A percentile compares a stretch with the other conserved stretches of the same genome.
Conservation (phyloP, 2,329 filamentous ascomycete species). For the Penicillium frequentans region DNA sequence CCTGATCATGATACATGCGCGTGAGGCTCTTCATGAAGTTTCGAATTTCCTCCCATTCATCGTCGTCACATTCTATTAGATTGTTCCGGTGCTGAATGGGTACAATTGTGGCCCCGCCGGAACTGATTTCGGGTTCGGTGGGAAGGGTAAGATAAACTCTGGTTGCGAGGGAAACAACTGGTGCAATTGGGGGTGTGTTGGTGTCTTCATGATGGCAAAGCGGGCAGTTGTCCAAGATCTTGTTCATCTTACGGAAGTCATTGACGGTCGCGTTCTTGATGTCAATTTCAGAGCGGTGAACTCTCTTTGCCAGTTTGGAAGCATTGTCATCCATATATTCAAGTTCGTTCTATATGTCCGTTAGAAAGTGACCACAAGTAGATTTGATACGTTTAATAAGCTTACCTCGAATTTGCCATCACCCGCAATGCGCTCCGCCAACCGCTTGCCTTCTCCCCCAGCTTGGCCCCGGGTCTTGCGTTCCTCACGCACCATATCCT, state of each 20-base stretch:
- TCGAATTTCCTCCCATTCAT: conserved; percentile 98
- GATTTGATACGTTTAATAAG: conserved; percentile 6
- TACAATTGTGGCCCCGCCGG: conserved; percentile 83
- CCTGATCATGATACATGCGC: conserved; percentile 90
- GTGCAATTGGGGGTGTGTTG: conserved; percentile 73
- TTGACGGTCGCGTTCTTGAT: conserved; percentile 83
- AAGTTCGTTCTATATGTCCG: conserved; percentile 64
- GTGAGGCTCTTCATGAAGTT: conserved; percentile 99
- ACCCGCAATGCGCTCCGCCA: conserved; percentile 92
- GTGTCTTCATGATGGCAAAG: conserved; percentile 91
- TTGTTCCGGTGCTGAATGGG: conserved; percentile 85
- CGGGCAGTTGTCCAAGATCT: conserved; percentile 80
- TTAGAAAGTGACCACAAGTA: conserved; percentile 11
- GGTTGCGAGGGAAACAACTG: conserved; percentile 81
- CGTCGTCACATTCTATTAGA: conserved; percentile 95
- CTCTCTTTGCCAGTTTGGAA: conserved; percentile 78
- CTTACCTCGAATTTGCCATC: conserved; percentile 78
- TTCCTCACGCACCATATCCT: conserved; percentile 96
- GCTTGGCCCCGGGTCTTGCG: conserved; percentile 74
- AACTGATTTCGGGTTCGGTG: conserved; percentile 81
- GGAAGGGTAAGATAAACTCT: conserved; percentile 84
- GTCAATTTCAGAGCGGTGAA: conserved; percentile 84
- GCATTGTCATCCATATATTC: conserved; percentile 99
- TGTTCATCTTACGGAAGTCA: conserved; percentile 88
- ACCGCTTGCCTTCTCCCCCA: conserved; percentile 75